These are phyloP conservation scores for Eutypa lata DNA, from an alignment of 2,329 filamentous ascomycete species.

Conservation along the genomic window DNA sequence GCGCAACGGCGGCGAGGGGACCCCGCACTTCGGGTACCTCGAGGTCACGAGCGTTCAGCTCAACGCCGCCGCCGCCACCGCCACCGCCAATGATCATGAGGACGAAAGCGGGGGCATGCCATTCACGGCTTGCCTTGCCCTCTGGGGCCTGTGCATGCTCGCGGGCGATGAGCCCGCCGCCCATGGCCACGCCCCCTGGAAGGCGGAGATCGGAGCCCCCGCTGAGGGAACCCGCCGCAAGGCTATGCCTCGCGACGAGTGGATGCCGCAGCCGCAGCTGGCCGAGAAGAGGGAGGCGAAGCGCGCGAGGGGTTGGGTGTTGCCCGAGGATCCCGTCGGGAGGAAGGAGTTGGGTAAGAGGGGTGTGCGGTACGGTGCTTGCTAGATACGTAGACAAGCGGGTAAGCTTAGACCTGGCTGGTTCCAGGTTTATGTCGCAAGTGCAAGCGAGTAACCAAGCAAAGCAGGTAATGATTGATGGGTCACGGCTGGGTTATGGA, in stretches of 20 bases:
- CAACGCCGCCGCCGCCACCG: slow-evolving; percentile 34
- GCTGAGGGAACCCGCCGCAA: slow-evolving; percentile 70
- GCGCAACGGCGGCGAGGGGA: slow-evolving; percentile 68
- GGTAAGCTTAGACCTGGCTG: neutral
- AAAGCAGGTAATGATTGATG: too few species aligned
- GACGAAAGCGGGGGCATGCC: slow-evolving; percentile 39
- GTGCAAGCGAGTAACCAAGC: too few species aligned
- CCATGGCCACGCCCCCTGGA: slow-evolving; percentile 61
- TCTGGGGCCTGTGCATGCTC: slow-evolving; percentile 76
- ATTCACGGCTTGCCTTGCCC: slow-evolving; percentile 68
- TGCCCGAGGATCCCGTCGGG: slow-evolving; percentile 70
- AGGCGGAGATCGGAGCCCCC: slow-evolving; percentile 70
- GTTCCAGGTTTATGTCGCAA: neutral
- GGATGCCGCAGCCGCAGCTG: slow-evolving; percentile 72
- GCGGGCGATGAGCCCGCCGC: slow-evolving; percentile 58
- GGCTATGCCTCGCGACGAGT: slow-evolving; percentile 65
- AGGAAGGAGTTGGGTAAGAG: slow-evolving; percentile 69
- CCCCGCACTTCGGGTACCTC: slow-evolving; percentile 84
- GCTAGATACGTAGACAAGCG: slow-evolving; percentile 20
- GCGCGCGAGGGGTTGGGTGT: slow-evolving; percentile 69
- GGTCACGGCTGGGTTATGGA: too few species aligned
- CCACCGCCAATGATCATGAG: slow-evolving; percentile 28
- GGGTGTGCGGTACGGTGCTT: slow-evolving; percentile 55
- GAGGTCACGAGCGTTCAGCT: slow-evolving; percentile 67
- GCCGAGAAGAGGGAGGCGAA: slow-evolving; percentile 76